These are phyloP conservation scores for Pythium phragmiticola DNA, from an alignment of 352 stramenopile genomes.

Conservation along the genomic window DNA sequence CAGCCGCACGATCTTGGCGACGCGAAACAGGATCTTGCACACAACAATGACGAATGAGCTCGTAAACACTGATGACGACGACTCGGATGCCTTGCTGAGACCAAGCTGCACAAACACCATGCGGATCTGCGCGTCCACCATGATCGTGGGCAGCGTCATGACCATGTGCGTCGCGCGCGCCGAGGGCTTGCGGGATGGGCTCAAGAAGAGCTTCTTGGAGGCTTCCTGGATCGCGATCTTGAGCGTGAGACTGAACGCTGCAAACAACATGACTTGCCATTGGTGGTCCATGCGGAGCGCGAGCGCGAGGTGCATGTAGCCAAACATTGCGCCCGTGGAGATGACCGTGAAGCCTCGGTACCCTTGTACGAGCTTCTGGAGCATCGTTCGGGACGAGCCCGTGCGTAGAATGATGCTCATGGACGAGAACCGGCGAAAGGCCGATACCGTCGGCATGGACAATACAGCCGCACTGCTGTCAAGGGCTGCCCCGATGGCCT, in stretches of 20 bases:
- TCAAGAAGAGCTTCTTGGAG: slow-evolving; percentile 29
- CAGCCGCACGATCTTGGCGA: slow-evolving; percentile 33
- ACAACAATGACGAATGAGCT: slow-evolving; percentile 29
- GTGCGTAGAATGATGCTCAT: slow-evolving; percentile 18
- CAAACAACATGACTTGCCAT: slow-evolving; percentile 32
- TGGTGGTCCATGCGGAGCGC: slow-evolving; percentile 20
- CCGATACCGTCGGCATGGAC: neutral
- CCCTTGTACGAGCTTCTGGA: slow-evolving; percentile 16
- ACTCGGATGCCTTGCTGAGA: slow-evolving; percentile 11
- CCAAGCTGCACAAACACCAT: slow-evolving; percentile 37
- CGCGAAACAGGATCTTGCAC: slow-evolving; percentile 36
- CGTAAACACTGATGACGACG: slow-evolving; percentile 10
- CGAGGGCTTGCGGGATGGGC: slow-evolving; percentile 21
- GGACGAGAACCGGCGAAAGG: slow-evolving; percentile 11
- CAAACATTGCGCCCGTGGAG: slow-evolving; percentile 22
- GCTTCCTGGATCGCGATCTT: slow-evolving; percentile 37
- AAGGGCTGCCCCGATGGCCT: slow-evolving; percentile 11
- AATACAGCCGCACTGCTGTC: slow-evolving; percentile 8
- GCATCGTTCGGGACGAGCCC: slow-evolving; percentile 3
- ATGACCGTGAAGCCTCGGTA: slow-evolving; percentile 12
- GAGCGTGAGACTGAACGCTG: slow-evolving; percentile 26
- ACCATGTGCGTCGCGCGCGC: slow-evolving; percentile 26
- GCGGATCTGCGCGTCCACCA: slow-evolving; percentile 35
- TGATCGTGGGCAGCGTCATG: slow-evolving; percentile 35
- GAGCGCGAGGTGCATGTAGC: slow-evolving; percentile 29